Percentiles rank a stretch among this genome's conserved stretches.
Conservation (phyloP, 768 basidiomycete genomes). For the Agaricus bisporus region DNA sequence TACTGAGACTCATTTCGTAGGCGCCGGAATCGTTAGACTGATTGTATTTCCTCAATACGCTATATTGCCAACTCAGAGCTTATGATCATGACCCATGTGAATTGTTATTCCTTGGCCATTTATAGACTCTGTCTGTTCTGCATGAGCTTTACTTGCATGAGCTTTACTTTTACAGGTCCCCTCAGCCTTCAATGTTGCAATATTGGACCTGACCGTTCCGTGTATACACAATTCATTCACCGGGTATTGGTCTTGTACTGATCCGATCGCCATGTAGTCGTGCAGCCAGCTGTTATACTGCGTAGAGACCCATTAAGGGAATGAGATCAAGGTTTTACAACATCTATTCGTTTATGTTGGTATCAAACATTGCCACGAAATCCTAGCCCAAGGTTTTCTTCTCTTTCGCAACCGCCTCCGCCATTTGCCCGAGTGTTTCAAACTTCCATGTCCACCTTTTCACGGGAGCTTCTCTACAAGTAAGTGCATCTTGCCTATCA, state of each 20-base stretch:
- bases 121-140: neutral
- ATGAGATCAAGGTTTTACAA: no score
- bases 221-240: conserved; percentile 10
- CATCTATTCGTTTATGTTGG: no score
- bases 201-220: conserved; percentile 15
- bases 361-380: neutral
- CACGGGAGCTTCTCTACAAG: conserved; percentile 32
- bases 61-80: neutral
- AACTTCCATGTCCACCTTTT: conserved; percentile 47
- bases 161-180: conserved; percentile 11
- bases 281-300: neutral
- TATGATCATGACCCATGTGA: neutral
- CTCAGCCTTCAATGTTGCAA: conserved; percentile 20
- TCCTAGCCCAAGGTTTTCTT: neutral
- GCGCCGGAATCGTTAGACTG: conserved; percentile 14
- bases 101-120: neutral
- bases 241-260: neutral
- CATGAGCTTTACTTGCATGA: no score
- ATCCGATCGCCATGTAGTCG: neutral
- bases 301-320: neutral
- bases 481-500: conserved; percentile 42
- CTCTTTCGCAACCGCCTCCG: conserved; percentile 48
- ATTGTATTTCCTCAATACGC: conserved; percentile 3
- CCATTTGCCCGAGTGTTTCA: conserved; percentile 54
- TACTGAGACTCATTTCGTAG: neutral